Percentiles rank a stretch among this genome's conserved stretches.
Evolutionary conservation across 495 filamentous ascomycete genomes (phyloP).

Genomic region (Cudoniella acicularis): DNA sequence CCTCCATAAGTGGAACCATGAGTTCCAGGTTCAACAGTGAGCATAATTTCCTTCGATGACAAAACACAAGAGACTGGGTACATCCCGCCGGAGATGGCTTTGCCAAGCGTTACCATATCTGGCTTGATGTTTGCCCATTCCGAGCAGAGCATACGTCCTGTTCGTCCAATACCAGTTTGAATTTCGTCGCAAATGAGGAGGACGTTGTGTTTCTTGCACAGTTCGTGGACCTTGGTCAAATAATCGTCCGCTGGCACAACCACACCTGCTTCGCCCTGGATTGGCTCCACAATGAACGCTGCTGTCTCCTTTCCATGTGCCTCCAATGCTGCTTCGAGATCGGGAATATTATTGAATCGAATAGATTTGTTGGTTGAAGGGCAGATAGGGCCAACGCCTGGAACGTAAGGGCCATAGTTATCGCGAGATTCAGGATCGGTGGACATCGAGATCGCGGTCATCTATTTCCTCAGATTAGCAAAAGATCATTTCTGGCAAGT

Average conservation of each 20-base stretch:
- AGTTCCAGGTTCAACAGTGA: conserved; percentile 94
- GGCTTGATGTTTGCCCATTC: conserved; percentile 95
- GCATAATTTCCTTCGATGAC: conserved; percentile 87
- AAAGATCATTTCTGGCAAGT: conserved; percentile 12
- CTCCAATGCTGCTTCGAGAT: conserved; percentile 75
- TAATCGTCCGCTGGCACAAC: conserved; percentile 93
- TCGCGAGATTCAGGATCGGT: conserved; percentile 93
- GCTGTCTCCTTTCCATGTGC: conserved; percentile 80
- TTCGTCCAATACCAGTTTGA: conserved; percentile 93
- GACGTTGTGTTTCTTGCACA: conserved; percentile 92
- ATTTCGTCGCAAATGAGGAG: conserved; percentile 98
- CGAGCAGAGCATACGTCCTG: conserved; percentile 86
- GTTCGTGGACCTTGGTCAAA: conserved; percentile 69
- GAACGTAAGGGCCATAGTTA: conserved; percentile 95
- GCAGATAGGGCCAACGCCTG: conserved; percentile 73
- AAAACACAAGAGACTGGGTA: conserved; percentile 96
- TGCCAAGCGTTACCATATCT: conserved; percentile 90
- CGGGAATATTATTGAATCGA: conserved; percentile 78
- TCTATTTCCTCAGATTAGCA: conserved; percentile 48
- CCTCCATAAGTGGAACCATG: conserved; percentile 97
- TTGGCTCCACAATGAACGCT: conserved; percentile 94
- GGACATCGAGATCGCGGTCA: conserved; percentile 91
- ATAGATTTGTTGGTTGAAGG: conserved; percentile 77
- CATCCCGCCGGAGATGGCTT: conserved; percentile 97
- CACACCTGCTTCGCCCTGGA: conserved; percentile 97